Evolutionary conservation across 306 rosid genomes (phyloP).

Genomic region (Phaseolus lunatus): DNA sequence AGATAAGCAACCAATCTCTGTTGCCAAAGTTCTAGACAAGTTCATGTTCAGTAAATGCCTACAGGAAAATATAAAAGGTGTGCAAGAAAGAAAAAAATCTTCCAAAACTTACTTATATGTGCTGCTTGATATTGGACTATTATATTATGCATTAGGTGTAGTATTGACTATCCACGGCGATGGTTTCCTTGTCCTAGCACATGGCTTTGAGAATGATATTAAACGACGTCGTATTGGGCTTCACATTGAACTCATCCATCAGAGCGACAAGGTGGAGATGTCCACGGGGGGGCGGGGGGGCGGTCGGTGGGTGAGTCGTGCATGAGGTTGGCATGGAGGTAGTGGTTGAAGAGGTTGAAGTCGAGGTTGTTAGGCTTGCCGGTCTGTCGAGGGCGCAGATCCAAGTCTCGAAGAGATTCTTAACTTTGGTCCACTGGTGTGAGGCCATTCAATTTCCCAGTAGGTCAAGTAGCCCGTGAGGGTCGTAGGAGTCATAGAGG

Average conservation of each 20-base stretch:
- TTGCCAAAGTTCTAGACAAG: constrained; percentile 69
- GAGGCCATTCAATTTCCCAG: constrained; percentile 76
- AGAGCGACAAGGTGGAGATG: constrained; percentile 68
- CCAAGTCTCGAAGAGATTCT: constrained; percentile 77
- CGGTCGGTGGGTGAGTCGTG: constrained; percentile 65
- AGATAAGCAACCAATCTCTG: constrained; percentile 76
- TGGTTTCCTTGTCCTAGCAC: too few relatives aligned
- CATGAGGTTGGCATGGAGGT: constrained; percentile 85
- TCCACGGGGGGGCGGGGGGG: too few relatives aligned
- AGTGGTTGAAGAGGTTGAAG: constrained; percentile 67
- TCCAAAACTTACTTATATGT: constrained; percentile 28
- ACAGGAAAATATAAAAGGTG: constrained; percentile 30
- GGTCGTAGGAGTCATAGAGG: constrained; percentile 56
- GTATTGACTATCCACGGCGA: neutral
- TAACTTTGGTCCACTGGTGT: constrained; percentile 74
- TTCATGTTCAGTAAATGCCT: constrained; percentile 77
- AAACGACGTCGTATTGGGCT: too few relatives aligned
- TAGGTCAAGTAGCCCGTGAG: constrained; percentile 53
- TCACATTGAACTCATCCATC: constrained; percentile 63
- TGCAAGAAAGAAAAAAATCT: constrained; percentile 5
- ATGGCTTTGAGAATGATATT: too few relatives aligned
- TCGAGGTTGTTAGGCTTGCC: constrained; percentile 92
- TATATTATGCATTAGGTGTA: constrained; percentile 21
- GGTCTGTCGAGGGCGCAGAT: constrained; percentile 64
- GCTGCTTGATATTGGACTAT: constrained; percentile 27